A percentile compares a stretch with the other conserved stretches of the same genome.
These are phyloP conservation scores for Paragyromitra xinjiangensis DNA, from an alignment of 495 filamentous ascomycete species.

Conservation along the genomic window DNA sequence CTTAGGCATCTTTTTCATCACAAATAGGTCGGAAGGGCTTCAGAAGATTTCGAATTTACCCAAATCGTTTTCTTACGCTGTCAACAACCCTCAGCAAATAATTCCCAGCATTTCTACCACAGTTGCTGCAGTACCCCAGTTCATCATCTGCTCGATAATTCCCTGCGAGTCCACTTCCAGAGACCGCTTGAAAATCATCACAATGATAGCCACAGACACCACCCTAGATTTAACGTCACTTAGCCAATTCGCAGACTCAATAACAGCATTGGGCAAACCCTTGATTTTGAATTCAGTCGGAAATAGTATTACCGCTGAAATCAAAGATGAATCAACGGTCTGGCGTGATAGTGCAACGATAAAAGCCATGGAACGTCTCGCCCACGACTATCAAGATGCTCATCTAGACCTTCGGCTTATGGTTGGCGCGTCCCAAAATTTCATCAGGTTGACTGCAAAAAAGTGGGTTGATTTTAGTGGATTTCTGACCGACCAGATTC, in stretches of 20 bases:
- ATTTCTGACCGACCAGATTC: constrained; percentile 36
- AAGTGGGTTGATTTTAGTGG: constrained; percentile 22
- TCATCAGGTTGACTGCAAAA: constrained; percentile 15
- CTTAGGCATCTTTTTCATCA: not conserved
- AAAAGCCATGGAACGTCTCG: constrained; percentile 13
- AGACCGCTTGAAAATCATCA: constrained; percentile 17
- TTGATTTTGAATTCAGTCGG: constrained; percentile 5
- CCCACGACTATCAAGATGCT: constrained; percentile 10
- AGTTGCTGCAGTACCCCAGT: constrained; percentile 13
- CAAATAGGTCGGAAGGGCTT: not conserved
- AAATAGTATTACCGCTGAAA: constrained; percentile 5
- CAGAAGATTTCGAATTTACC: not conserved
- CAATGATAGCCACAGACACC: constrained; percentile 29
- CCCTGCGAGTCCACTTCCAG: constrained; percentile 19
- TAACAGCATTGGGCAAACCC: constrained; percentile 14
- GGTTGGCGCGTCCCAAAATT: constrained; percentile 2
- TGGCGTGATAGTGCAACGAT: not conserved
- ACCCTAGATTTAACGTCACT: constrained; percentile 18
- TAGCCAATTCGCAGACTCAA: constrained; percentile 8
- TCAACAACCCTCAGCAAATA: constrained; percentile 2
- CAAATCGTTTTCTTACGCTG: constrained; percentile 3
- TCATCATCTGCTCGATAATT: constrained; percentile 21
- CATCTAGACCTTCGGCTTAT: constrained; percentile 15
- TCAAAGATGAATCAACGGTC: not conserved
- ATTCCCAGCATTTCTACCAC: constrained; percentile 1